These are phyloP conservation scores for Panicum virgatum DNA, from an alignment of 202 grass and related monocot species.

Conservation along the genomic window DNA sequence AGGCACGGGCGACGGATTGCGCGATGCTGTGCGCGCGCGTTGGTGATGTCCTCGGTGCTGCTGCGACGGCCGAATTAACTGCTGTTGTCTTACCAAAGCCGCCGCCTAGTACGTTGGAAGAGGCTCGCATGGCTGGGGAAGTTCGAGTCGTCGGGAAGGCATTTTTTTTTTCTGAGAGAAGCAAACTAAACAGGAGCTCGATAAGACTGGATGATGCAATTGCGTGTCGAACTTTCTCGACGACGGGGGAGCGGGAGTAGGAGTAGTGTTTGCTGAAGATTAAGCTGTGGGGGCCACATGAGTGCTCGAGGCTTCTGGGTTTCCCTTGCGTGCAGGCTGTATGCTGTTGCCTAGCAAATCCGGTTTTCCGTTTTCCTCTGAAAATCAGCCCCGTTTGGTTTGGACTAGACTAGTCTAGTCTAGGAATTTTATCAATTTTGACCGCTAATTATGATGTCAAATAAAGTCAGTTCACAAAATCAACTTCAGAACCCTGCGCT, in stretches of 20 bases:
- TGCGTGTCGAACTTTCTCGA: slow-evolving; percentile 36
- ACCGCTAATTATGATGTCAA: too few species aligned
- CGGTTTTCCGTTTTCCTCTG: neutral
- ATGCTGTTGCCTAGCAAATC: slow-evolving; percentile 12
- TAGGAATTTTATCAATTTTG: too few species aligned
- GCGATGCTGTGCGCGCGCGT: neutral
- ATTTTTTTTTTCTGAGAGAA: slow-evolving; percentile 19
- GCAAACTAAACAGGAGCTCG: neutral
- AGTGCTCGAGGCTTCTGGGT: neutral
- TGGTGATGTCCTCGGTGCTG: slow-evolving; percentile 17
- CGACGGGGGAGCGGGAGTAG: neutral
- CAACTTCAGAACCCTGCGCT: too few species aligned
- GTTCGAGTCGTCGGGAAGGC: neutral
- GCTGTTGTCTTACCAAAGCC: neutral
- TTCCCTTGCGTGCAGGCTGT: slow-evolving; percentile 40
- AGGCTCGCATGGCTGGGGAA: neutral
- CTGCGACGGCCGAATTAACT: neutral
- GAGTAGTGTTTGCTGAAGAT: neutral
- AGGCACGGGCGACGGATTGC: neutral
- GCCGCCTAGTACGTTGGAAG: neutral
- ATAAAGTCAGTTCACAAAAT: too few species aligned
- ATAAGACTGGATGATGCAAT: slow-evolving; percentile 20
- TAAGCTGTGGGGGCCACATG: neutral
- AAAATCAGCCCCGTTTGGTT: too few species aligned
- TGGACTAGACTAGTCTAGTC: too few species aligned